A percentile compares a stretch with the other conserved stretches of the same genome.
Evolutionary conservation across 352 stramenopile genomes (phyloP).

Genomic region (Phytophthora europaea): DNA sequence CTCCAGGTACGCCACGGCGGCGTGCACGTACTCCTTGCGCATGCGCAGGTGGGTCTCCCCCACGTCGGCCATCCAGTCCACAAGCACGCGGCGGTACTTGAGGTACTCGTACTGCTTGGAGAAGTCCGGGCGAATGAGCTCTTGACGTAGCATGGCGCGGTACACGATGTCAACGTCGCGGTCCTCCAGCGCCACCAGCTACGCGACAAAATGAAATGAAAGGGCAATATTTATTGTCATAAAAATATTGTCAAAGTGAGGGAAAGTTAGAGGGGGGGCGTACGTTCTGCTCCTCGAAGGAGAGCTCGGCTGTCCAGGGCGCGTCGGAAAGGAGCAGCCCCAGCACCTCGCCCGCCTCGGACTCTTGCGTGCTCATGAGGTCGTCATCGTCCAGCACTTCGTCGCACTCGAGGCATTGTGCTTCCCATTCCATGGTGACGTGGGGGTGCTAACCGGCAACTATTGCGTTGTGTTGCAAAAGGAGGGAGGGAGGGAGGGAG

Average conservation of each 20-base stretch:
- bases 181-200: constrained; percentile 82
- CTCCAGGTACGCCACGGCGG: constrained; percentile 86
- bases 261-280: constrained; percentile 6
- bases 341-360: constrained; percentile 27
- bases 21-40: constrained; percentile 84
- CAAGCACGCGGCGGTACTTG: constrained; percentile 83
- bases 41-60: constrained; percentile 85
- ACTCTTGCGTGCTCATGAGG: constrained; percentile 53
- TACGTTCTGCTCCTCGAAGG: constrained; percentile 57
- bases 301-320: constrained; percentile 39
- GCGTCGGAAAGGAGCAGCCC: constrained; percentile 24
- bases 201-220: background rate
- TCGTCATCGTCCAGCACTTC: constrained; percentile 83
- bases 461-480: background rate
- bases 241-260: background rate
- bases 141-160: constrained; percentile 81
- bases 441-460: constrained; percentile 4
- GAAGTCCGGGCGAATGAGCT: constrained; percentile 76
- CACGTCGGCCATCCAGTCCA: constrained; percentile 90
- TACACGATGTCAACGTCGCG: constrained; percentile 78
- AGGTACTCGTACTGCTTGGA: constrained; percentile 83
- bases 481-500: constrained; percentile 7
- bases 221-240: constrained; percentile 14
- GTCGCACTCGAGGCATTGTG: constrained; percentile 78
- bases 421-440: constrained; percentile 65